Conservation (phyloP, 768 basidiomycete genomes). For the Nidularia pulvinata region DNA sequence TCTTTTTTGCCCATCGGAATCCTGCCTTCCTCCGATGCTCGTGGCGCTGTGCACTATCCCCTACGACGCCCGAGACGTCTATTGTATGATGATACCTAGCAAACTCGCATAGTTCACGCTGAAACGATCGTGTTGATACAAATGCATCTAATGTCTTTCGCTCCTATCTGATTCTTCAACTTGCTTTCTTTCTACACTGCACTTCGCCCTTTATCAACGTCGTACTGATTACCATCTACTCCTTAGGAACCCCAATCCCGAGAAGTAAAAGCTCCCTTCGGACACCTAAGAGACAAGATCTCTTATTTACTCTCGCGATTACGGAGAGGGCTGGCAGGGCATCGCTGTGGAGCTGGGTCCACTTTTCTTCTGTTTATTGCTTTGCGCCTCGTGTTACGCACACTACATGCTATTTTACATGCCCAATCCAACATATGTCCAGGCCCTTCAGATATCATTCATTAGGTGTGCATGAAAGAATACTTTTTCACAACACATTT, state of each 20-base stretch:
- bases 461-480: too few relatives aligned
- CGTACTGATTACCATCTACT: slow-evolving; percentile 17
- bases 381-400: background rate
- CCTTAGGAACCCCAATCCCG: slow-evolving; percentile 63
- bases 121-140: slow-evolving; percentile 85
- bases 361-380: background rate
- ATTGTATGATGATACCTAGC: slow-evolving; percentile 52
- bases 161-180: slow-evolving; percentile 88
- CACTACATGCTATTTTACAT: background rate
- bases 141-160: slow-evolving; percentile 95
- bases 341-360: background rate
- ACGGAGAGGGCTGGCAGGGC: background rate
- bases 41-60: background rate
- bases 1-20: background rate
- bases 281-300: background rate
- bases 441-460: background rate
- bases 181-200: slow-evolving; percentile 9
- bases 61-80: background rate
- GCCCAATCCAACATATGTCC: background rate
- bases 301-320: background rate
- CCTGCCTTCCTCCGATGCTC: too few relatives aligned
- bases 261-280: slow-evolving; percentile 44
- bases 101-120: slow-evolving; percentile 96
- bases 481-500: too few relatives aligned
- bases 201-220: slow-evolving; percentile 3